These are phyloP conservation scores for Penicillium alfredii DNA, from an alignment of 495 filamentous ascomycete genomes.

Conservation along the genomic window DNA sequence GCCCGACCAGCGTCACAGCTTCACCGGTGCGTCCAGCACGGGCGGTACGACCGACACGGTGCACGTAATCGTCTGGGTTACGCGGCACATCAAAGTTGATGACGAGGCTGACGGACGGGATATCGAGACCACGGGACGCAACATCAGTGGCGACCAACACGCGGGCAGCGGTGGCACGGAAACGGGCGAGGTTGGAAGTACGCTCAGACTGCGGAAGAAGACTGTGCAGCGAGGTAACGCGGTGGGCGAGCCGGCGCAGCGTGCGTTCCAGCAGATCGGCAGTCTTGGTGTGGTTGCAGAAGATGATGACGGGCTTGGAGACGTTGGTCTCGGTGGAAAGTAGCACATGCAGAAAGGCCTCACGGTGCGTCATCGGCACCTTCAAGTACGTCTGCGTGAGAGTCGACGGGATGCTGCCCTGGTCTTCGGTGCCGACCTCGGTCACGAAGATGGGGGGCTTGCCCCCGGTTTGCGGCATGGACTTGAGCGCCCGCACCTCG, in stretches of 20 bases:
- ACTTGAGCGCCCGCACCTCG: conserved; percentile 81
- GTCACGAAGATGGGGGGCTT: conserved; percentile 78
- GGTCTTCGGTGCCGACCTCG: conserved; percentile 71
- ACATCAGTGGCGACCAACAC: conserved; percentile 95
- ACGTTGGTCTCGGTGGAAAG: conserved; percentile 73
- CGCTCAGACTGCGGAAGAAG: conserved; percentile 75
- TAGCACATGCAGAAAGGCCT: conserved; percentile 89
- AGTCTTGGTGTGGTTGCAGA: conserved; percentile 87
- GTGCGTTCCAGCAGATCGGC: conserved; percentile 83
- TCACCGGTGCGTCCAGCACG: conserved; percentile 79
- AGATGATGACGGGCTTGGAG: conserved; percentile 75
- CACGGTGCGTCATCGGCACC: conserved; percentile 80
- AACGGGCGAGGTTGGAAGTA: conserved; percentile 79
- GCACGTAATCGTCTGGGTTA: conserved; percentile 95
- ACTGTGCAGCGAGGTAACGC: conserved; percentile 87
- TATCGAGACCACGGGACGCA: conserved; percentile 91
- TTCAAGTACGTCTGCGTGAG: conserved; percentile 81
- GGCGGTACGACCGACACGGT: conserved; percentile 91
- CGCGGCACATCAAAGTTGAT: conserved; percentile 94
- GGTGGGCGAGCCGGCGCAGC: conserved; percentile 76
- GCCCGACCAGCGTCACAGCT: conserved; percentile 82
- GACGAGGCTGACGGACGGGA: conserved; percentile 83
- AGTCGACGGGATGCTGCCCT: conserved; percentile 65
- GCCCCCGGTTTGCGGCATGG: conserved; percentile 56
- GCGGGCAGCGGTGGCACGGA: conserved; percentile 84